Percentiles rank a stretch among this genome's conserved stretches.
phyloP scores from a whole-genome alignment of 306 rosid species.

The Acacia melanoxylon region DNA sequence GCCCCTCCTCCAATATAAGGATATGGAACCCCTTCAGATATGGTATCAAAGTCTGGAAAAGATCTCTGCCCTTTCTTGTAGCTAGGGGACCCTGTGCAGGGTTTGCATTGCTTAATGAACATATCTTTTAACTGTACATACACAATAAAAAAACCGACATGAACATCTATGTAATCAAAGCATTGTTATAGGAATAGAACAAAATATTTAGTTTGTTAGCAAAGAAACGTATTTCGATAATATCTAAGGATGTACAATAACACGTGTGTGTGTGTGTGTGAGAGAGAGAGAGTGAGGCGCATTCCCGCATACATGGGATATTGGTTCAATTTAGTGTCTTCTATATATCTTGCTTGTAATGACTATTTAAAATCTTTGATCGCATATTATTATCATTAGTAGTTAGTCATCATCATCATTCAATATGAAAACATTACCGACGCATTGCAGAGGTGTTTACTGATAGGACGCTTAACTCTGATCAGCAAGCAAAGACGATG shows the following conservation, averaged over 20 bases:
- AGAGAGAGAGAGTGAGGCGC: not conserved
- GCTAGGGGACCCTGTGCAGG: constrained; percentile 70
- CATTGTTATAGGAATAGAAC: not conserved
- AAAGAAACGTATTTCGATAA: not conserved
- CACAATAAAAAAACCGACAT: constrained; percentile 1
- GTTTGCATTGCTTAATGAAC: constrained; percentile 77
- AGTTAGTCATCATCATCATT: not conserved
- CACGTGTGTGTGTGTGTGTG: no score
- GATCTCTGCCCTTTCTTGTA: constrained; percentile 63
- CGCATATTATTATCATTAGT: not conserved
- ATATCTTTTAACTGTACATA: constrained; percentile 79
- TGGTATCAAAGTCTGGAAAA: constrained; percentile 68
- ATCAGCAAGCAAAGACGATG: not conserved
- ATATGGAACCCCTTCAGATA: constrained; percentile 82
- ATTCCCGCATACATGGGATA: not conserved
- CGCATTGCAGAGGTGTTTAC: not conserved
- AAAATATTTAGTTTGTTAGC: not conserved
- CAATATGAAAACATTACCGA: not conserved
- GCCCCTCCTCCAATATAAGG: constrained; percentile 84
- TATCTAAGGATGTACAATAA: not conserved
- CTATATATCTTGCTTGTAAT: not conserved
- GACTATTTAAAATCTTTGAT: not conserved
- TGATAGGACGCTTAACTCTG: not conserved
- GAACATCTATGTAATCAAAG: not conserved
- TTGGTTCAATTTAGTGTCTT: not conserved